Conservation (phyloP, 73 alveolate genomes). For the Durusdinium trenchii region DNA sequence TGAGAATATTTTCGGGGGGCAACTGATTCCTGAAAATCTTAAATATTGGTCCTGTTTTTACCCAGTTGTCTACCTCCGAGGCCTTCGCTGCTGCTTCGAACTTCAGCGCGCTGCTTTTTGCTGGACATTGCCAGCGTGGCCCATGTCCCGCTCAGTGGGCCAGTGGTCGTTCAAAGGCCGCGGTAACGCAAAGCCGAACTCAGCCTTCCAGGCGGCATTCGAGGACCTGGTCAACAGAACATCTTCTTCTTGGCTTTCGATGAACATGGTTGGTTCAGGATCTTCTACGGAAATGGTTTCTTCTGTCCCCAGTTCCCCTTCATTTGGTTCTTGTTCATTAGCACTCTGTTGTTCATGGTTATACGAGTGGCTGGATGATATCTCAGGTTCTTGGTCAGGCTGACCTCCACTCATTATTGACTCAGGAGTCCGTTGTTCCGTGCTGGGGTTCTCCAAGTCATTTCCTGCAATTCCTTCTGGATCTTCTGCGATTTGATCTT, state of each 20-base stretch:
- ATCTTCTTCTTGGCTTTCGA: background rate
- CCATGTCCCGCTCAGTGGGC: background rate
- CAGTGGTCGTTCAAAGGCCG: background rate
- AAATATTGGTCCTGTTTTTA: background rate
- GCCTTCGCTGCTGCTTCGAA: background rate
- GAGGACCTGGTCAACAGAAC: background rate
- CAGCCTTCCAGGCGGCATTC: background rate
- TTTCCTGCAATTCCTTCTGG: too few relatives aligned
- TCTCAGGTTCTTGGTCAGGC: too few relatives aligned
- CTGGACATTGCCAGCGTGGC: background rate
- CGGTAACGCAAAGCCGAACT: background rate
- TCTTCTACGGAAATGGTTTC: background rate
- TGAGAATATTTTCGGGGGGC: background rate
- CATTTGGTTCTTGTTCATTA: background rate
- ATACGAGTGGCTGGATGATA: background rate
- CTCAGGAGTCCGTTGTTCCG: too few relatives aligned
- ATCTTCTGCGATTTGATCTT: too few relatives aligned
- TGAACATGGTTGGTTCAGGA: background rate
- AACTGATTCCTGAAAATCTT: background rate
- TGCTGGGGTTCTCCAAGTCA: too few relatives aligned
- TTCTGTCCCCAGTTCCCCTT: background rate
- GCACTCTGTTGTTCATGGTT: background rate
- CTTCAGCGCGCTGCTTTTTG: background rate
- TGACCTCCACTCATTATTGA: too few relatives aligned
- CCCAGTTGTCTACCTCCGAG: background rate